Evolutionary conservation across 805 yeast species (phyloP).

Genomic region (Candida bentonensis): DNA sequence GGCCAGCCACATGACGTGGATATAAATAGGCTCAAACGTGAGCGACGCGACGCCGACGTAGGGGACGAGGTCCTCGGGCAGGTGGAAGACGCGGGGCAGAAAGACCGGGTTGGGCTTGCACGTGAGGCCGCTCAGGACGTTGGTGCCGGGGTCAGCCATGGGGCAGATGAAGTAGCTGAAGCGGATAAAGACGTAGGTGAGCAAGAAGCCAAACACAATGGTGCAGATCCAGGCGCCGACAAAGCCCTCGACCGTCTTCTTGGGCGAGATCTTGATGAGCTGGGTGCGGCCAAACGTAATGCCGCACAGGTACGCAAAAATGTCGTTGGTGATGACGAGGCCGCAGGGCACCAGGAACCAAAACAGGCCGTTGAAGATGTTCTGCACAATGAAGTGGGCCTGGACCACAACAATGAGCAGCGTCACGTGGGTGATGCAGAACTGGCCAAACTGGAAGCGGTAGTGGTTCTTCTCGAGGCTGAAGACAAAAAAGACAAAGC

Average conservation of each 20-base stretch:
- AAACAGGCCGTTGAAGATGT: conserved; percentile 77
- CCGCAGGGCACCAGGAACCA: conserved; percentile 93
- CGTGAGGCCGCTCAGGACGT: conserved; percentile 44
- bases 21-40: conserved; percentile 70
- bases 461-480: conserved; percentile 80
- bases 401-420: conserved; percentile 80
- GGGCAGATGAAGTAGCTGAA: conserved; percentile 81
- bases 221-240: conserved; percentile 97
- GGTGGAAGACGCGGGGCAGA: conserved; percentile 57
- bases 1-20: conserved; percentile 76
- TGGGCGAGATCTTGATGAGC: conserved; percentile 85
- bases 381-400: conserved; percentile 82
- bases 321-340: conserved; percentile 85
- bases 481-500: conserved; percentile 81
- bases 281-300: conserved; percentile 92
- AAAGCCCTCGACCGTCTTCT: conserved; percentile 95
- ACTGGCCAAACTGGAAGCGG: conserved; percentile 85
- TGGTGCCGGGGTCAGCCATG: conserved; percentile 40
- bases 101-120: conserved; percentile 90
- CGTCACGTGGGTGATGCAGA: conserved; percentile 91
- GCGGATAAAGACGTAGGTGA: conserved; percentile 50
- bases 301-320: conserved; percentile 93
- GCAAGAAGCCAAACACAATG: conserved; percentile 50
- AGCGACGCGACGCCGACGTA: conserved; percentile 33
- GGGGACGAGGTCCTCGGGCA: conserved; percentile 56